phyloP scores from a whole-genome alignment of 164 flowering plant species.

The Tetracentron sinense region DNA sequence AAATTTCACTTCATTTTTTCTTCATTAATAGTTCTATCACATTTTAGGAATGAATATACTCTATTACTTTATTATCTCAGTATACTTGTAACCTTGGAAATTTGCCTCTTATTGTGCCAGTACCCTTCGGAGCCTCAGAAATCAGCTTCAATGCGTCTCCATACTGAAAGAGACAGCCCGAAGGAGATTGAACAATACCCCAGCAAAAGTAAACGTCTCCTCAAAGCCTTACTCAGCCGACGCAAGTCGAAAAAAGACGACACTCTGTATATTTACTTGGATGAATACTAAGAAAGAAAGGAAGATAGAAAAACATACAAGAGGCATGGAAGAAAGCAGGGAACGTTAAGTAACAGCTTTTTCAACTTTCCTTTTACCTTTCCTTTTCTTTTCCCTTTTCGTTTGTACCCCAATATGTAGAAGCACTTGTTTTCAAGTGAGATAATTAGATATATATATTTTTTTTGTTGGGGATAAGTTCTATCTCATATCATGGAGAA shows the following conservation, averaged over 20 bases:
- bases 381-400: no score
- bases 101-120: slow-evolving; percentile 26
- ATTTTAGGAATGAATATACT: neutral
- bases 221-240: slow-evolving; percentile 66
- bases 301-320: neutral
- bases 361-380: neutral
- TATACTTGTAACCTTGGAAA: neutral
- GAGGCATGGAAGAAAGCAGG: neutral
- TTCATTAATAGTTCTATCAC: neutral
- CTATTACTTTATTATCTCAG: neutral
- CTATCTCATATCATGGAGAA: no score
- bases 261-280: slow-evolving; percentile 56
- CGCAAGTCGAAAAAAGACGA: slow-evolving; percentile 78
- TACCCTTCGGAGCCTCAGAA: slow-evolving; percentile 61
- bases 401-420: slow-evolving; percentile 1
- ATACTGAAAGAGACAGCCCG: slow-evolving; percentile 35
- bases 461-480: no score
- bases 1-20: no score
- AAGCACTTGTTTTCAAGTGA: neutral
- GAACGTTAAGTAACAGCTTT: neutral
- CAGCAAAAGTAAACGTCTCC: slow-evolving; percentile 70
- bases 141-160: slow-evolving; percentile 59
- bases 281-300: slow-evolving; percentile 50
- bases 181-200: slow-evolving; percentile 52
- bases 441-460: no score